Evolutionary conservation across 306 rosid species (phyloP).

Genomic region (Acacia acuminata): DNA sequence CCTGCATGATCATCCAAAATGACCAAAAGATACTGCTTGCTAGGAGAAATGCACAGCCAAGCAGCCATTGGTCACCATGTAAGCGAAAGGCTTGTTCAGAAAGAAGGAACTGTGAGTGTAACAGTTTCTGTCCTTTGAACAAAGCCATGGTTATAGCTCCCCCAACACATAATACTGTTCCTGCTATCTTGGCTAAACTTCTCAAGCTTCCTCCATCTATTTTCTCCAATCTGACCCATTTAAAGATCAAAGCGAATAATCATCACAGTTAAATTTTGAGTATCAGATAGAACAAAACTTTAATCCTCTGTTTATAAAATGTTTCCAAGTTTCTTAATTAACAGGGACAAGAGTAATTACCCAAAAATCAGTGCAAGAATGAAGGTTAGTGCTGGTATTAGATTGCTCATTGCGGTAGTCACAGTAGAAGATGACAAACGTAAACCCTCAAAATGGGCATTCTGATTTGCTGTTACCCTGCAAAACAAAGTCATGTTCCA

Average conservation of each 20-base stretch:
- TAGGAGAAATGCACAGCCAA: not conserved
- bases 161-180: too few species aligned
- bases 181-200: too few species aligned
- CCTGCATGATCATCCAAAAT: not conserved
- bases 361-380: conserved; percentile 62
- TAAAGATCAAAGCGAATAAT: too few species aligned
- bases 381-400: conserved; percentile 71
- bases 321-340: not conserved
- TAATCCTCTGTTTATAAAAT: not conserved
- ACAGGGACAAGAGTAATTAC: conserved; percentile 37
- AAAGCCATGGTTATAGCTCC: not conserved
- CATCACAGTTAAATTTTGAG: too few species aligned
- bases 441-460: conserved; percentile 66
- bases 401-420: conserved; percentile 68
- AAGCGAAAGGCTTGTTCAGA: too few species aligned
- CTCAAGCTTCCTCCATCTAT: too few species aligned
- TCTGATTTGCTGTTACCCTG: conserved; percentile 71
- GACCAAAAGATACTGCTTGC: not conserved
- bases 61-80: not conserved
- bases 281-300: not conserved
- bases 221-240: too few species aligned
- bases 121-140: too few species aligned
- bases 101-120: too few species aligned
- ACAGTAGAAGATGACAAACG: conserved; percentile 66
- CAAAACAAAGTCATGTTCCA: not conserved